Evolutionary conservation across 176 grass and related monocot genomes (phyloP).

Genomic region (Lolium perenne): DNA sequence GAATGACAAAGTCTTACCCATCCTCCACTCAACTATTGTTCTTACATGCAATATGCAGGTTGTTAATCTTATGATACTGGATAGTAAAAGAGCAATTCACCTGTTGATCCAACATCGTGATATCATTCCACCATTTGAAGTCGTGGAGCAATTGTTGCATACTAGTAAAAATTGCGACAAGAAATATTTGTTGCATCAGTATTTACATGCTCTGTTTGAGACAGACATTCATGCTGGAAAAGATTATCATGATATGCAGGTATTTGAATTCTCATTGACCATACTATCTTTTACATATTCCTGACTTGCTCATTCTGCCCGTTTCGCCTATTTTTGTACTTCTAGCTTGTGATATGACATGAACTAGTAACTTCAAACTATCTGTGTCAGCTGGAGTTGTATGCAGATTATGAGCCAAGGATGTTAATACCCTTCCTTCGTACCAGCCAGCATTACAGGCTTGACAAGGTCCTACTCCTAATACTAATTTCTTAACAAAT

Average conservation of each 20-base stretch:
- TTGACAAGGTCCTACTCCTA: conserved; percentile 73
- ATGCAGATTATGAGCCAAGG: conserved; percentile 87
- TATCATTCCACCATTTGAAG: conserved; percentile 84
- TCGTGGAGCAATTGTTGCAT: conserved; percentile 73
- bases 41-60: conserved; percentile 55
- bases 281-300: background rate
- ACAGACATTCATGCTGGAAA: conserved; percentile 82
- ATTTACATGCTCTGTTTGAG: conserved; percentile 97
- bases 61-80: conserved; percentile 83
- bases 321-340: conserved; percentile 23
- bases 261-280: conserved; percentile 39
- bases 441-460: conserved; percentile 89
- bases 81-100: conserved; percentile 74
- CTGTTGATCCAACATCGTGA: conserved; percentile 89
- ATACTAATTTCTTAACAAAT: background rate
- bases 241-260: conserved; percentile 98
- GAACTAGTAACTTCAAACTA: conserved; percentile 34
- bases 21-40: conserved; percentile 2
- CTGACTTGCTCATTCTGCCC: background rate
- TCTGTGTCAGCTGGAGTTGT: conserved; percentile 80
- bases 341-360: conserved; percentile 26
- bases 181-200: conserved; percentile 79
- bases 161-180: conserved; percentile 68
- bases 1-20: conserved; percentile 1
- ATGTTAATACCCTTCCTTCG: conserved; percentile 94